phyloP scores from a whole-genome alignment of 768 basidiomycete genomes.

The Cystoderma amianthinum region DNA sequence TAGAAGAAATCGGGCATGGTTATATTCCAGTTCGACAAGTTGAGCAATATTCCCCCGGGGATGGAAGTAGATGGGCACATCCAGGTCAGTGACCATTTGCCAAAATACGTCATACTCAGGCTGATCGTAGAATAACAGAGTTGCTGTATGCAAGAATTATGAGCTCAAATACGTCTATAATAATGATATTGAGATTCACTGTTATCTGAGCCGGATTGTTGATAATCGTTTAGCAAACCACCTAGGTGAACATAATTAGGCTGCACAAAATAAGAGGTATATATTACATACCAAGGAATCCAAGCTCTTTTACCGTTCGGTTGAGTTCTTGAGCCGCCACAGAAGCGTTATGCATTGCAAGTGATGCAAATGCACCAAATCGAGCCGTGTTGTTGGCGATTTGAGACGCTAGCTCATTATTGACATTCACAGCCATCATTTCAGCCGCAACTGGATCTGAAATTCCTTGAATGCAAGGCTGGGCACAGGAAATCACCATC shows the following conservation, averaged over 20 bases:
- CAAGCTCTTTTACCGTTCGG: conserved; percentile 30
- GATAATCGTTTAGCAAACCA: conserved; percentile 35
- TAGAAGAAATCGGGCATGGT: conserved; percentile 24
- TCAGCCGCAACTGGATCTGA: conserved; percentile 24
- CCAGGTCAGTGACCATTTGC: conserved; percentile 25
- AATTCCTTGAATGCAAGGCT: conserved; percentile 31
- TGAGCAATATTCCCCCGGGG: conserved; percentile 22
- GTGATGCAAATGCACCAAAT: conserved; percentile 33
- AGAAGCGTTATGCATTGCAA: conserved; percentile 39
- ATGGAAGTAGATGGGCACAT: conserved; percentile 33
- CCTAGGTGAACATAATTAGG: too few relatives aligned
- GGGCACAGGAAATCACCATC: conserved; percentile 32
- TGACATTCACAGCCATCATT: conserved; percentile 23
- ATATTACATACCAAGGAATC: conserved; percentile 22
- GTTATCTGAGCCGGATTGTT: conserved; percentile 33
- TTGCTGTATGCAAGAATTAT: conserved; percentile 14
- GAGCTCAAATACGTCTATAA: neutral
- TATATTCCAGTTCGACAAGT: conserved; percentile 16
- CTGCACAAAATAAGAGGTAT: neutral
- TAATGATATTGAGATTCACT: conserved; percentile 17
- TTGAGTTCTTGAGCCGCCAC: conserved; percentile 30
- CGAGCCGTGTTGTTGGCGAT: conserved; percentile 32
- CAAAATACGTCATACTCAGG: conserved; percentile 32
- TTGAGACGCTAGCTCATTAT: conserved; percentile 25
- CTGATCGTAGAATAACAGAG: conserved; percentile 28